Evolutionary conservation across 2,329 filamentous ascomycete species (phyloP).

Genomic region (Plenodomus biglobosus): DNA sequence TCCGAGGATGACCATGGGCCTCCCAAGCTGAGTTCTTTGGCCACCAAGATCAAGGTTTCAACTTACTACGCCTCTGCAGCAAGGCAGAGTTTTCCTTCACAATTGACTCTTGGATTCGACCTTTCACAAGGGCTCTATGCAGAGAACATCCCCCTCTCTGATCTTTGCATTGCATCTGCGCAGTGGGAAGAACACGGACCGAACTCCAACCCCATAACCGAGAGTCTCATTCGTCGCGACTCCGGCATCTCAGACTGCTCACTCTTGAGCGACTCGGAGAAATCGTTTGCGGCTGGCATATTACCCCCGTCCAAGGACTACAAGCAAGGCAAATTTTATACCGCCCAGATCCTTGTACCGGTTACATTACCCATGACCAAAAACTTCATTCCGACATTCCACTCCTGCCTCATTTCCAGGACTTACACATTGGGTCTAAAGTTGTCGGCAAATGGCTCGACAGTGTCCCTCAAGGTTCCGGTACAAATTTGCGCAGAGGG

Average conservation of each 20-base stretch:
- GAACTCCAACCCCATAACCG: constrained; percentile 34
- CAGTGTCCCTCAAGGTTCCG: constrained; percentile 48
- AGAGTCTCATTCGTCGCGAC: constrained; percentile 41
- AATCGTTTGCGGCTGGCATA: constrained; percentile 30
- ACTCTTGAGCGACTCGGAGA: constrained; percentile 17
- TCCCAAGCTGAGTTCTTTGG: constrained; percentile 56
- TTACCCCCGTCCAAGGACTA: constrained; percentile 46
- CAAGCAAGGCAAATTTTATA: constrained; percentile 58
- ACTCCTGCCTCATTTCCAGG: constrained; percentile 67
- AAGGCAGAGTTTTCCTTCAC: constrained; percentile 53
- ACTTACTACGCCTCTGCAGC: constrained; percentile 60
- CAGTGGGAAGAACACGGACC: constrained; percentile 56
- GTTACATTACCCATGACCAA: constrained; percentile 63
- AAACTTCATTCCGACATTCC: constrained; percentile 68
- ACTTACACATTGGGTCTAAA: constrained; percentile 63
- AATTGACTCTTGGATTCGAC: constrained; percentile 47
- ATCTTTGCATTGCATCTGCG: constrained; percentile 58
- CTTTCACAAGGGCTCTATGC: constrained; percentile 56
- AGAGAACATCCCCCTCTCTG: constrained; percentile 57
- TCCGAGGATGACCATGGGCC: constrained; percentile 52
- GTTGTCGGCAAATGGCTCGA: constrained; percentile 51
- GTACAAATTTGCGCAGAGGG: constrained; percentile 49
- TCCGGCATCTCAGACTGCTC: constrained; percentile 45
- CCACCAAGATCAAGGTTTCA: constrained; percentile 58
- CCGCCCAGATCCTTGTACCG: constrained; percentile 63